A percentile compares a stretch with the other conserved stretches of the same genome.
phyloP scores from a whole-genome alignment of 148 eudicot species.

The Gaultheria prostrata region DNA sequence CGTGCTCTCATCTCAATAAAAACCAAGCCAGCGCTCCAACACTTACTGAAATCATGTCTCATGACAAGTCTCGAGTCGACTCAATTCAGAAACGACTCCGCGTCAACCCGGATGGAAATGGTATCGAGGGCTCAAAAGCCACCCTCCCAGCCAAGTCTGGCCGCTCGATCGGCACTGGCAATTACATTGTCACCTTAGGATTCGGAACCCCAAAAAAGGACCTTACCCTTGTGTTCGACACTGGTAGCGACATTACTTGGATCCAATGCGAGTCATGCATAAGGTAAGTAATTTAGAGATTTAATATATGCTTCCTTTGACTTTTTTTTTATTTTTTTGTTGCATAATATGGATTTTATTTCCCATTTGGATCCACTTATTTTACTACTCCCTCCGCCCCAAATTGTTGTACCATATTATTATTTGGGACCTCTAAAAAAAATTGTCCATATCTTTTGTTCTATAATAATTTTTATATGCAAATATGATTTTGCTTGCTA shows the following conservation, averaged over 20 bases:
- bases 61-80: constrained; percentile 57
- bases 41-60: constrained; percentile 36
- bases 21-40: constrained; percentile 25
- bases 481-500: too few species aligned
- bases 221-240: constrained; percentile 66
- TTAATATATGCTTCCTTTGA: too few species aligned
- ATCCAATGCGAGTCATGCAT: constrained; percentile 67
- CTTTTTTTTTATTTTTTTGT: too few species aligned
- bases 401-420: too few species aligned
- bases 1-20: constrained; percentile 35
- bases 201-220: constrained; percentile 59
- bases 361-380: too few species aligned
- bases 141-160: constrained; percentile 58
- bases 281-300: background rate
- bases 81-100: constrained; percentile 40
- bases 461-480: too few species aligned
- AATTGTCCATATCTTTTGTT: too few species aligned
- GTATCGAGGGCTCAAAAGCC: constrained; percentile 9
- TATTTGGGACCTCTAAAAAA: too few species aligned
- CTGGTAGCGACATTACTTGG: constrained; percentile 48
- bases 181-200: constrained; percentile 52
- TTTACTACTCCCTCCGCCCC: too few species aligned
- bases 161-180: constrained; percentile 45
- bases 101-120: constrained; percentile 13
- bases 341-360: too few species aligned